Conservation (phyloP, 176 grass and related monocot genomes). For the Saccharum spontaneum region DNA sequence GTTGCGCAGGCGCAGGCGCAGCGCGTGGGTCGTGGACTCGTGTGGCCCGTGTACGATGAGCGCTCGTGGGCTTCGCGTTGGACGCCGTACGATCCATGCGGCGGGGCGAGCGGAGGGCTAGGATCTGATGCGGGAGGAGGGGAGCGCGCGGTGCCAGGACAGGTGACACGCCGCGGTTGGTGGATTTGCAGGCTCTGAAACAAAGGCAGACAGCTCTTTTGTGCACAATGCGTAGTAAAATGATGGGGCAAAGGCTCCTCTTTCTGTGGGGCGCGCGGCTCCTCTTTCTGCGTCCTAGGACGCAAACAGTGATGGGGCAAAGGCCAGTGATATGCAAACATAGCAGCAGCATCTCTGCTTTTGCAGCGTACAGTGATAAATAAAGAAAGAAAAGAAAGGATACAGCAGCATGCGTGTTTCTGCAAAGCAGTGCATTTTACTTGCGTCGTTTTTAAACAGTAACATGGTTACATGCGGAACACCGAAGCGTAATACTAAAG, state of each 20-base stretch:
- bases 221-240: neutral
- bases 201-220: neutral
- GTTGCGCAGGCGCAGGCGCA: too few species aligned
- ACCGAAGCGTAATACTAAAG: too few species aligned
- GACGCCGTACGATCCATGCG: neutral
- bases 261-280: too few species aligned
- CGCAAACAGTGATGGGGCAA: too few species aligned
- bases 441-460: neutral
- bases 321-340: too few species aligned
- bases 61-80: too few species aligned
- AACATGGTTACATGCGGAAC: neutral
- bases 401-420: neutral
- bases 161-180: neutral
- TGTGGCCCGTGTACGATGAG: too few species aligned
- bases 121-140: neutral
- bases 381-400: neutral
- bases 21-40: too few species aligned
- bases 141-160: neutral
- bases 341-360: too few species aligned
- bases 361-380: too few species aligned
- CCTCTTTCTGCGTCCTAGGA: too few species aligned
- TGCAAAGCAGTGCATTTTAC: neutral
- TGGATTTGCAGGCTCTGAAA: neutral
- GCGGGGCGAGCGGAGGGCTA: neutral
- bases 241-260: too few species aligned